phyloP scores from a whole-genome alignment of 2,329 filamentous ascomycete species.

The Scytalidium sp. region DNA sequence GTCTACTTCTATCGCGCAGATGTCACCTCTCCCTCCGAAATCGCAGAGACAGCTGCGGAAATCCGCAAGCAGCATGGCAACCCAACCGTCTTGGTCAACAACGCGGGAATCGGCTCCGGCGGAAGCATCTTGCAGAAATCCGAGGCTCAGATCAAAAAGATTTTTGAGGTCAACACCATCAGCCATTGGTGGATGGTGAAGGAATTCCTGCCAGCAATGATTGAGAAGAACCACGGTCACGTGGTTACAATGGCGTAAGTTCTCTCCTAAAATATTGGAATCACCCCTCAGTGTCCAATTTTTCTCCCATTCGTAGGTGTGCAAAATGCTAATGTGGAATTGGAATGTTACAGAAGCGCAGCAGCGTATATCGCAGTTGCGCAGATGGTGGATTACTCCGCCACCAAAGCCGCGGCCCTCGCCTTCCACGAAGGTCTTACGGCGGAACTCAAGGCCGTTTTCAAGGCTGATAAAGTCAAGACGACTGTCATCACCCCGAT shows the following conservation, averaged over 20 bases:
- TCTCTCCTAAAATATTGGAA: background rate
- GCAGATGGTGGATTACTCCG: constrained; percentile 49
- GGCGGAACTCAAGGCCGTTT: constrained; percentile 33
- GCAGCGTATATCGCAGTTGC: constrained; percentile 45
- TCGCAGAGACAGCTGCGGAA: constrained; percentile 36
- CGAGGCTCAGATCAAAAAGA: constrained; percentile 40
- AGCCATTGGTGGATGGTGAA: constrained; percentile 47
- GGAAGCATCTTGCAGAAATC: constrained; percentile 43
- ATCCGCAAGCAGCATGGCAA: constrained; percentile 37
- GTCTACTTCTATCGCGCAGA: constrained; percentile 34
- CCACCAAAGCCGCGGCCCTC: constrained; percentile 48
- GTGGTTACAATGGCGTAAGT: constrained; percentile 44
- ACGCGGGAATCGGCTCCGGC: constrained; percentile 39
- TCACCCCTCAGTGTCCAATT: background rate
- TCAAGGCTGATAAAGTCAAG: constrained; percentile 34
- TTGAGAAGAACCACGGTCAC: constrained; percentile 49
- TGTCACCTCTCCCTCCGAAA: constrained; percentile 28
- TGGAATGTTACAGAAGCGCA: constrained; percentile 44
- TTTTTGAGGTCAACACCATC: constrained; percentile 50
- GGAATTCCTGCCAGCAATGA: constrained; percentile 51
- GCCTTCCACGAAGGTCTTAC: constrained; percentile 49
- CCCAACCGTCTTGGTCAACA: constrained; percentile 35
- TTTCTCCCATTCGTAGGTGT: no score
- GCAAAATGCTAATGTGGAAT: background rate
- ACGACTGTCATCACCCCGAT: constrained; percentile 56